Conservation (phyloP, 768 basidiomycete genomes). For the Tylopilus felleus region DNA sequence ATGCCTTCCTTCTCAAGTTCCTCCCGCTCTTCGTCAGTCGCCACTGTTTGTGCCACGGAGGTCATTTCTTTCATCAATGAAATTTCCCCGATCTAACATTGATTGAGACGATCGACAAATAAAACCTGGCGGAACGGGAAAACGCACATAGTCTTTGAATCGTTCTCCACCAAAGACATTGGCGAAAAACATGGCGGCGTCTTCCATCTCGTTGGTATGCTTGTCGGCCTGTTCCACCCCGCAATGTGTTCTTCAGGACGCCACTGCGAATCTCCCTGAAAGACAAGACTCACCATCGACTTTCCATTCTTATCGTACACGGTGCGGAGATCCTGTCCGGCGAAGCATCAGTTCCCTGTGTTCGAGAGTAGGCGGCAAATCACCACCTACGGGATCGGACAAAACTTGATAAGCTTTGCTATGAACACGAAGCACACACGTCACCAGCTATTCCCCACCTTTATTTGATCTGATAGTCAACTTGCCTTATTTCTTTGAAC, state of each 20-base stretch:
- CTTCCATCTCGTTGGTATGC: constrained; percentile 82
- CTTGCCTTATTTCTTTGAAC: constrained; percentile 93
- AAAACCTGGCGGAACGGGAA: not conserved
- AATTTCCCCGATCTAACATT: constrained; percentile 87
- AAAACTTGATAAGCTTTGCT: constrained; percentile 96
- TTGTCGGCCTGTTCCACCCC: constrained; percentile 54
- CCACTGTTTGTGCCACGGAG: constrained; percentile 77
- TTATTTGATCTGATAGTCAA: constrained; percentile 13
- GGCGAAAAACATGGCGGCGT: constrained; percentile 93
- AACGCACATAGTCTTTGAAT: constrained; percentile 82
- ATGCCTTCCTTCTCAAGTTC: constrained; percentile 76
- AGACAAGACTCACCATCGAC: constrained; percentile 57
- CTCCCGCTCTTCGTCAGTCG: constrained; percentile 89
- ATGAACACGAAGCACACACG: constrained; percentile 18
- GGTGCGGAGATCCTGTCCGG: constrained; percentile 67
- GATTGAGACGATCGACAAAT: not conserved
- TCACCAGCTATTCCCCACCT: constrained; percentile 12
- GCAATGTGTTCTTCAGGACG: constrained; percentile 1
- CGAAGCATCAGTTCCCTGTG: constrained; percentile 5
- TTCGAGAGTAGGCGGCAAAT: constrained; percentile 13
- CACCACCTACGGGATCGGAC: constrained; percentile 65
- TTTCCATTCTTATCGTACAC: constrained; percentile 97
- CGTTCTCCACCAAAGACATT: constrained; percentile 95
- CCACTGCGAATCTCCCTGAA: constrained; percentile 4
- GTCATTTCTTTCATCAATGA: constrained; percentile 94